A percentile compares a stretch with the other conserved stretches of the same genome.
Evolutionary conservation across 1,284 basidiomycete species (phyloP).

Genomic region (Austroboletus novae-zelandiae): DNA sequence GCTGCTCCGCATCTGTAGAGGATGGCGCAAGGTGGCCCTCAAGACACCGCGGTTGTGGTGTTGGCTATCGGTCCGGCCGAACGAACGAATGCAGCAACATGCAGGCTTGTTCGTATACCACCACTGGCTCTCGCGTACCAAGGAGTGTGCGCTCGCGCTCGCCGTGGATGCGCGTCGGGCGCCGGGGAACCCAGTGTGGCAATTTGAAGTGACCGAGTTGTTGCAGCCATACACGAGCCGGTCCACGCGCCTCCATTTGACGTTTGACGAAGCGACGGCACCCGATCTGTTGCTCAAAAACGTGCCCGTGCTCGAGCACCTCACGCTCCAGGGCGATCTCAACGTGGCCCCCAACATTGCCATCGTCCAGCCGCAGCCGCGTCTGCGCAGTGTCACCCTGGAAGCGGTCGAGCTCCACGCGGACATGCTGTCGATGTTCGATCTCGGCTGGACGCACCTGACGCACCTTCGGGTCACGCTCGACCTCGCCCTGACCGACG

Average conservation of each 20-base stretch:
- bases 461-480: slow-evolving; percentile 12
- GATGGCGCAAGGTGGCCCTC: slow-evolving; percentile 24
- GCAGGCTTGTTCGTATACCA: slow-evolving; percentile 17
- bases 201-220: slow-evolving; percentile 22
- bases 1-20: slow-evolving; percentile 17
- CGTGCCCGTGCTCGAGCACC: slow-evolving; percentile 18
- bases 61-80: slow-evolving; percentile 18
- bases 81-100: slow-evolving; percentile 9
- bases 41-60: slow-evolving; percentile 24
- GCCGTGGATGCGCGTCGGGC: slow-evolving; percentile 19
- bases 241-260: slow-evolving; percentile 9
- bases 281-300: slow-evolving; percentile 18
- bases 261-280: slow-evolving; percentile 15
- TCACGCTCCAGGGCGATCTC: slow-evolving; percentile 19
- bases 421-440: slow-evolving; percentile 7
- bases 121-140: slow-evolving; percentile 17
- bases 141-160: slow-evolving; percentile 16
- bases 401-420: neutral
- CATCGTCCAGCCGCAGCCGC: slow-evolving; percentile 7
- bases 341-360: slow-evolving; percentile 1
- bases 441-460: slow-evolving; percentile 18
- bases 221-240: slow-evolving; percentile 20
- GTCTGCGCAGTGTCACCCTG: slow-evolving; percentile 13
- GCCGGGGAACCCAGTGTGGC: slow-evolving; percentile 19
- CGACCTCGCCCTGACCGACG: neutral